Evolutionary conservation across 306 rosid species (phyloP).

Genomic region (Cucurbita argyrosperma): DNA sequence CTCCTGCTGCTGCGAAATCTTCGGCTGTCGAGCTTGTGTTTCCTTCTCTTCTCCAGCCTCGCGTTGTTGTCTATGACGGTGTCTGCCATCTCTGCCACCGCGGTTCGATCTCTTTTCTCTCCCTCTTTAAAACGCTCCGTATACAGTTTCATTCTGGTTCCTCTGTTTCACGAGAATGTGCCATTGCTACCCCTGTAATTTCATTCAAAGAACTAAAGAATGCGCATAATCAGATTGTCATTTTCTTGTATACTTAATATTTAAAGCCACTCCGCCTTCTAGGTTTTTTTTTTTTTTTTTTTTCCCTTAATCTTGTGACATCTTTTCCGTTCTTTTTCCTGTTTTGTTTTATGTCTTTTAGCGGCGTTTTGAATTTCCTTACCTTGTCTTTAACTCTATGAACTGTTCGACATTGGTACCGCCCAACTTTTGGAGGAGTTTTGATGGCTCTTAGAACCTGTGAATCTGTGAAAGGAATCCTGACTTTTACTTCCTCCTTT

Average conservation of each 20-base stretch:
- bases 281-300: background rate
- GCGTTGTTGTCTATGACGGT: constrained; percentile 65
- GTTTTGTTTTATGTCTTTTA: background rate
- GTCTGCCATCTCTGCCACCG: constrained; percentile 69
- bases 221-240: background rate
- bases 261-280: background rate
- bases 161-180: background rate
- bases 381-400: background rate
- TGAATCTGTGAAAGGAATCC: background rate
- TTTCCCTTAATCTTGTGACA: background rate
- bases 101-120: constrained; percentile 12
- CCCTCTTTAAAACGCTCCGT: background rate
- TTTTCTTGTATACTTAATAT: background rate
- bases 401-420: background rate
- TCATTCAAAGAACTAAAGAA: background rate
- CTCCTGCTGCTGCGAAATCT: background rate
- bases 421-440: background rate
- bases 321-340: background rate
- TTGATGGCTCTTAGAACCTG: background rate
- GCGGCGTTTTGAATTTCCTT: background rate
- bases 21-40: background rate
- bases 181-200: background rate
- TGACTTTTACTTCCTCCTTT: background rate
- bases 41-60: constrained; percentile 51
- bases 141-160: background rate